Evolutionary conservation across 768 basidiomycete genomes (phyloP), one percentile per base, ranked within the genome.

Genomic region (Amanita exitialis): DNA sequence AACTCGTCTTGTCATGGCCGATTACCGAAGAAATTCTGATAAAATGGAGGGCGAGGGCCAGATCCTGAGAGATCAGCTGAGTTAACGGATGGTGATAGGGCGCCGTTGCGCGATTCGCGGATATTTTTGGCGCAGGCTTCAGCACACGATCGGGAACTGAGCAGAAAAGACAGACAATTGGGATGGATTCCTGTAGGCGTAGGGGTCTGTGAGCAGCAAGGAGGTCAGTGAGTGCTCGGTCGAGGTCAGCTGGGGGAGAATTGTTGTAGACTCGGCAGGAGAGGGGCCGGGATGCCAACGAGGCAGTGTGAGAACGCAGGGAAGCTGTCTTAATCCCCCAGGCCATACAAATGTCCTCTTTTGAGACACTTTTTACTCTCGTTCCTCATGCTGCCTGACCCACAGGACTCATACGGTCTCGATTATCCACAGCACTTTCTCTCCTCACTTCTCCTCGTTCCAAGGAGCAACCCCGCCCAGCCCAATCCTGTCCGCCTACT

Each of bases 401-500:
- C 13, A 8, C 50, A 36, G 6, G 41, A 32, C 0, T 51, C 49
- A 15, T 54, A 63, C 25, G 59, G 67, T 53, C 58, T 67, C 52
- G 6, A 35, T 53, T 56, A 67, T 55, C 43, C 65, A 21, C 49
- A 59, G 2, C 38, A 13, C 20, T 51, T 68, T 39, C 61, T 66
- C 54, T 44, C 49, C 47, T 52, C 50, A 13, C 61, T 66, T 38
- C 58, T 54, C 18, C 46, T 58, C 18, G n/a, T 59, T 18, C 23
- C 21, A n/a, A 42, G 16, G 12, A 13, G 2, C 15, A 15, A 15
- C 13, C 39, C 21, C 7, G 10, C 34, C 20, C 43, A 18, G 6
- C 44, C 12, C 32, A 49, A 55, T n/a, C 58, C 62, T 50, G 61
- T 71, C 45, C 65, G 64, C 42, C 53, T 69, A 1, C 62, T 76